A percentile compares a stretch with the other conserved stretches of the same genome.
Conservation (phyloP, 306 rosid species). For the Oemleria cerasiformis region DNA sequence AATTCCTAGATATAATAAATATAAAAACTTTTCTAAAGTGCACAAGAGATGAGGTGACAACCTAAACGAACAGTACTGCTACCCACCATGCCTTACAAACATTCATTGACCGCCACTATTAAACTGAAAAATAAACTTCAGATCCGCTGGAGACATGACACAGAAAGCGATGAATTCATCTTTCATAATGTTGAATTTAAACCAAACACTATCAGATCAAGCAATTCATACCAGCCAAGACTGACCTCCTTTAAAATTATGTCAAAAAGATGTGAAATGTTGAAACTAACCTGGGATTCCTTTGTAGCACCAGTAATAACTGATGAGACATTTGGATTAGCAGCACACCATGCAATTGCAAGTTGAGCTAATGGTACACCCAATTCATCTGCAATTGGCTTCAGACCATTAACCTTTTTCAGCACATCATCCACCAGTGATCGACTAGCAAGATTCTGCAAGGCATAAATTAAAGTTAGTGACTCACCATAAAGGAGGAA, state of each 20-base stretch:
- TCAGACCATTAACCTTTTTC: constrained; percentile 75
- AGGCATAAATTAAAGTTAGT: constrained; percentile 12
- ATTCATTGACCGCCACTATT: not conserved
- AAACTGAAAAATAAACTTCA: not conserved
- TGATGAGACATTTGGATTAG: constrained; percentile 92
- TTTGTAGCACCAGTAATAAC: constrained; percentile 96
- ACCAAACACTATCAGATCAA: not conserved
- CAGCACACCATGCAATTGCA: constrained; percentile 95
- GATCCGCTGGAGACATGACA: not conserved
- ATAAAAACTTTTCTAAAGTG: not conserved
- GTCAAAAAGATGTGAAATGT: not conserved
- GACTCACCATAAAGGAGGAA: constrained; percentile 5
- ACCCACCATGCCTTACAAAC: not conserved
- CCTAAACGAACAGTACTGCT: not conserved
- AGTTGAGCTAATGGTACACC: constrained; percentile 88
- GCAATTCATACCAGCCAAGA: constrained; percentile 4
- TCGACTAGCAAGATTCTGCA: constrained; percentile 84
- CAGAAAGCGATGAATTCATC: not conserved
- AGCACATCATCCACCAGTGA: constrained; percentile 83
- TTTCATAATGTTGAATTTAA: not conserved
- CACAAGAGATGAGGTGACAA: not conserved
- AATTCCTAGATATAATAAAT: not conserved
- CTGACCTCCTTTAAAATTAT: not conserved
- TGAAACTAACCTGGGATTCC: constrained; percentile 86
- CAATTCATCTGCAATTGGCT: constrained; percentile 95